A percentile compares a stretch with the other conserved stretches of the same genome.
Conservation (phyloP, 345 rosid species). For the Aethionema arabicum region DNA sequence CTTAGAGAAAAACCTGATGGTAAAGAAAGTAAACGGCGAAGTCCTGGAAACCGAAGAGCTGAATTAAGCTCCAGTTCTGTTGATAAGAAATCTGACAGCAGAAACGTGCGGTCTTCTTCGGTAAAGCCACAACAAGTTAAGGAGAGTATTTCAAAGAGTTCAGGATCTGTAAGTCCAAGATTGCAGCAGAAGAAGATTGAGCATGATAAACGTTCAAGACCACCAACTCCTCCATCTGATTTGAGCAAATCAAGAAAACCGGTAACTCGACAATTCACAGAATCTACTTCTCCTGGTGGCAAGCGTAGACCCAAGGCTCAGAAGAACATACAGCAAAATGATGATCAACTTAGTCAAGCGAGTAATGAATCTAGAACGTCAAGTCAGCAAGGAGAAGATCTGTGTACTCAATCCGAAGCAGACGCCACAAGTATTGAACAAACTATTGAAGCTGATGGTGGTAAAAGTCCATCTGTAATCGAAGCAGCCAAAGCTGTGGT, state of each 20-base stretch:
- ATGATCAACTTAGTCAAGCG: constrained; percentile 72
- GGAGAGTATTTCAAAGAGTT: constrained; percentile 53
- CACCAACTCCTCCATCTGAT: constrained; percentile 84
- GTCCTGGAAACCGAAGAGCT: constrained; percentile 44
- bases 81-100: constrained; percentile 53
- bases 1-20: constrained; percentile 42
- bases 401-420: constrained; percentile 57
- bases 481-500: constrained; percentile 42
- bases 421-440: constrained; percentile 38
- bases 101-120: constrained; percentile 44
- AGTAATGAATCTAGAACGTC: constrained; percentile 70
- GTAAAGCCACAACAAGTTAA: constrained; percentile 47
- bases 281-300: constrained; percentile 60
- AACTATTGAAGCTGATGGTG: constrained; percentile 37
- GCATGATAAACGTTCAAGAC: constrained; percentile 67
- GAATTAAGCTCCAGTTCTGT: constrained; percentile 42
- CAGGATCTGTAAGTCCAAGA: constrained; percentile 78
- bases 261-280: constrained; percentile 41
- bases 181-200: constrained; percentile 76
- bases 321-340: constrained; percentile 45
- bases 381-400: constrained; percentile 56
- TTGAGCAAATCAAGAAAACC: constrained; percentile 57
- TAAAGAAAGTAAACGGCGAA: constrained; percentile 41
- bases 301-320: constrained; percentile 50
- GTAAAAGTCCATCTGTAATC: constrained; percentile 43